phyloP scores from a whole-genome alignment of 805 yeast species.

The Sugiyamaella marilandica region DNA sequence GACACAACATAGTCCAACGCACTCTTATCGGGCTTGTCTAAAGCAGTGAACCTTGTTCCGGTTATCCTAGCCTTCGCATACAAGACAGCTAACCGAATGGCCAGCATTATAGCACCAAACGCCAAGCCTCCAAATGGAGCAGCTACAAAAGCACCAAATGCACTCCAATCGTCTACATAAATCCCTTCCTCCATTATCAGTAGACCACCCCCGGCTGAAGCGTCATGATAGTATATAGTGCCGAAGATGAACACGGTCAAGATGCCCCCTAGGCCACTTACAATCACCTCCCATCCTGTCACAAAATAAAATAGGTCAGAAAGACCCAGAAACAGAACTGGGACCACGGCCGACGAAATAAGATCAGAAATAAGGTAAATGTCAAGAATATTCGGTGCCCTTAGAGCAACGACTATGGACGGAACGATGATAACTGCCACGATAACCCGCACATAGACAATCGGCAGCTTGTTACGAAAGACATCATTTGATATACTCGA shows the following conservation, averaged over 20 bases:
- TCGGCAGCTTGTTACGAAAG: slow-evolving; percentile 72
- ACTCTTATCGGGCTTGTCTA: slow-evolving; percentile 27
- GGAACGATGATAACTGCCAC: slow-evolving; percentile 83
- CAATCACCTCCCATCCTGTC: slow-evolving; percentile 73
- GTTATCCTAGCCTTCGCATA: slow-evolving; percentile 33
- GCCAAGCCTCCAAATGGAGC: slow-evolving; percentile 80
- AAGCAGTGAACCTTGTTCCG: slow-evolving; percentile 37
- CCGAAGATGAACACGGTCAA: slow-evolving; percentile 81
- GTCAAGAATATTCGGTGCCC: slow-evolving; percentile 78
- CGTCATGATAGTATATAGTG: slow-evolving; percentile 65
- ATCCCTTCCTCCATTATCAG: slow-evolving; percentile 62
- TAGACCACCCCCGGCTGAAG: slow-evolving; percentile 71
- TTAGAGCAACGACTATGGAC: slow-evolving; percentile 74
- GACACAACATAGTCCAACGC: background rate
- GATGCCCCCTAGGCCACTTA: slow-evolving; percentile 80
- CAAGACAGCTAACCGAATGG: slow-evolving; percentile 21
- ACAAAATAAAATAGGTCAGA: slow-evolving; percentile 62
- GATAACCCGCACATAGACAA: slow-evolving; percentile 60
- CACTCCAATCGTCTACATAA: slow-evolving; percentile 82
- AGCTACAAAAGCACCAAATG: slow-evolving; percentile 89
- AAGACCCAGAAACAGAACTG: slow-evolving; percentile 76
- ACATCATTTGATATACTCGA: slow-evolving; percentile 86
- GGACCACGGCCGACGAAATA: slow-evolving; percentile 81
- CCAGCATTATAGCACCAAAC: slow-evolving; percentile 50
- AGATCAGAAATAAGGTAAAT: slow-evolving; percentile 88